Percentiles rank a stretch among this genome's conserved stretches.
phyloP scores from a whole-genome alignment of 2,329 filamentous ascomycete genomes.

The Aspergillus glaucus region DNA sequence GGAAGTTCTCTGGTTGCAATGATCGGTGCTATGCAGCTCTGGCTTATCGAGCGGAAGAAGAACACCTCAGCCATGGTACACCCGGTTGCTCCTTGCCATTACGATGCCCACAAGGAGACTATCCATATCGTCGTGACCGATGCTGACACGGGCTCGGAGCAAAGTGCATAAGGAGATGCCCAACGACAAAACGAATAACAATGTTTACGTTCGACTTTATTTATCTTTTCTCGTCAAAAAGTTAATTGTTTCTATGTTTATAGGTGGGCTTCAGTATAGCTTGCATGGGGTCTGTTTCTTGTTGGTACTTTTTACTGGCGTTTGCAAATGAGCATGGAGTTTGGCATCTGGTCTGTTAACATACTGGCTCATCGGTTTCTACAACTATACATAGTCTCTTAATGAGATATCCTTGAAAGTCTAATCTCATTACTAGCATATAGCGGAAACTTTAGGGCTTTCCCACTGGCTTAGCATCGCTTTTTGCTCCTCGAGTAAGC shows the following conservation, averaged over 20 bases:
- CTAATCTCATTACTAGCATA: too few species aligned
- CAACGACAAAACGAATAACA: neutral
- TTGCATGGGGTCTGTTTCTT: too few species aligned
- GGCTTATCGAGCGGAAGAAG: constrained; percentile 48
- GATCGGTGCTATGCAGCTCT: constrained; percentile 51
- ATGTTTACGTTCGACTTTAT: too few species aligned
- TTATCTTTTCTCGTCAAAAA: too few species aligned
- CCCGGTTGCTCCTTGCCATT: constrained; percentile 25
- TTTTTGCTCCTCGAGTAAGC: too few species aligned
- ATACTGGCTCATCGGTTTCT: neutral
- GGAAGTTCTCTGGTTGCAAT: constrained; percentile 51
- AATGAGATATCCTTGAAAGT: neutral
- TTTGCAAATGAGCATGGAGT: neutral
- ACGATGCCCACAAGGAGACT: constrained; percentile 15
- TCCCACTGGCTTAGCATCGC: too few species aligned
- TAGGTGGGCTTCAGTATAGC: neutral
- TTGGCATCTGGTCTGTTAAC: neutral
- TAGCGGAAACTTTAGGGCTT: too few species aligned
- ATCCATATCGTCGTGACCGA: constrained; percentile 28
- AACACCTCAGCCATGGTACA: constrained; percentile 35
- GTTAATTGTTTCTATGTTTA: neutral
- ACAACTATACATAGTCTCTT: neutral
- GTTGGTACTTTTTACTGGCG: too few species aligned
- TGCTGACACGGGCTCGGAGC: constrained; percentile 3
- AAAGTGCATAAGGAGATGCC: neutral